phyloP scores from a whole-genome alignment of 768 basidiomycete genomes.

The Mrakia frigida region DNA sequence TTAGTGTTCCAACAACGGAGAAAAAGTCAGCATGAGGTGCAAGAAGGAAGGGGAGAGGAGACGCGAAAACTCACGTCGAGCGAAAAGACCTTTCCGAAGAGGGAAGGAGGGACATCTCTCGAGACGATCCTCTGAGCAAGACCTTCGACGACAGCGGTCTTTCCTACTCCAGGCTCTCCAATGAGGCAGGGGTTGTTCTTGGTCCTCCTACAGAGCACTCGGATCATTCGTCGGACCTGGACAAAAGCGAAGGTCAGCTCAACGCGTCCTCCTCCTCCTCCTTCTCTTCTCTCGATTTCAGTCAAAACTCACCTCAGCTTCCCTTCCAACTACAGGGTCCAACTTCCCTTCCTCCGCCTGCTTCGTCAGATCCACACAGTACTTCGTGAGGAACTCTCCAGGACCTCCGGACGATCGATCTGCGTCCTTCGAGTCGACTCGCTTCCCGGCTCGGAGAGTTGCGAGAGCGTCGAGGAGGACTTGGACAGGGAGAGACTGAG shows the following conservation, averaged over 20 bases:
- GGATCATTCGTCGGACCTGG: slow-evolving; percentile 11
- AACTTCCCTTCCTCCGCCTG: slow-evolving; percentile 77
- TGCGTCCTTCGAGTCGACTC: slow-evolving; percentile 77
- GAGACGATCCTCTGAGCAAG: slow-evolving; percentile 66
- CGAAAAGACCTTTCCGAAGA: slow-evolving; percentile 49
- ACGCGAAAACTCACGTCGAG: slow-evolving; percentile 52
- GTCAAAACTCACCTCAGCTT: slow-evolving; percentile 39
- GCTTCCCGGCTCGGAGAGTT: slow-evolving; percentile 72
- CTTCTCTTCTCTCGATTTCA: not conserved
- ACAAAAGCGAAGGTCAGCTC: not conserved
- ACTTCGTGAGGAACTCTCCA: slow-evolving; percentile 29
- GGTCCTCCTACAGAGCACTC: slow-evolving; percentile 25
- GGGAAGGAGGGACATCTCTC: slow-evolving; percentile 44
- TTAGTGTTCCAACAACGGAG: too few species aligned
- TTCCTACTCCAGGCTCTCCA: slow-evolving; percentile 73
- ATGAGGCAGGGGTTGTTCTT: slow-evolving; percentile 61
- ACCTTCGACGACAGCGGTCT: slow-evolving; percentile 91
- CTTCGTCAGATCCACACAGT: slow-evolving; percentile 69
- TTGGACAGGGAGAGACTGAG: slow-evolving; percentile 49
- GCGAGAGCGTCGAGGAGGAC: slow-evolving; percentile 69
- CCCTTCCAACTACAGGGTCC: slow-evolving; percentile 57
- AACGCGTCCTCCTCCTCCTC: not conserved
- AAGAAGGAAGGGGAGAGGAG: too few species aligned
- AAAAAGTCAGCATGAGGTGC: too few species aligned
- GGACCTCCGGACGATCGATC: slow-evolving; percentile 56